phyloP scores from a whole-genome alignment of 2,329 filamentous ascomycete species.

The Lecanicillium sp. region DNA sequence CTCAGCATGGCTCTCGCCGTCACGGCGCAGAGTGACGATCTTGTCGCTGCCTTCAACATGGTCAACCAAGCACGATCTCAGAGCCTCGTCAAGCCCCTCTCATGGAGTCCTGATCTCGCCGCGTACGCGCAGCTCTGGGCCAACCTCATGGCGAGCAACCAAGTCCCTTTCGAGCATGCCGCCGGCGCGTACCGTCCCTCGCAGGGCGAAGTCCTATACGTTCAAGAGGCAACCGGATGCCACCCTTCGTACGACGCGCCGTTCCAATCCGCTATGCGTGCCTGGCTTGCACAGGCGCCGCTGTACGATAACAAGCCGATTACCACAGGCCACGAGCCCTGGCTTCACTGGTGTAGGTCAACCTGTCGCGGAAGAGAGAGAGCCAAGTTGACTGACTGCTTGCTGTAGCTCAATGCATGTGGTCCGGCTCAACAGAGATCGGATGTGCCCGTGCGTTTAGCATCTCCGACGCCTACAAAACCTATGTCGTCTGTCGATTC shows the following conservation, averaged over 20 bases:
- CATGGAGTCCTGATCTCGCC: conserved; percentile 26
- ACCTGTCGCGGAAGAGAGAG: neutral
- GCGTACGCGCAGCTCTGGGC: conserved; percentile 31
- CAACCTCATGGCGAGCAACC: conserved; percentile 25
- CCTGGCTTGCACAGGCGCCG: conserved; percentile 27
- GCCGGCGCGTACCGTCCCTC: conserved; percentile 24
- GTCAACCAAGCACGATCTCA: conserved; percentile 28
- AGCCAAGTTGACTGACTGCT: conserved; percentile 9
- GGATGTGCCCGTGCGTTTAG: conserved; percentile 29
- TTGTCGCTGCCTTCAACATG: conserved; percentile 21
- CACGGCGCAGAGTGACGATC: conserved; percentile 20
- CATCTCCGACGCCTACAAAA: conserved; percentile 27
- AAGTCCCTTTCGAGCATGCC: conserved; percentile 27
- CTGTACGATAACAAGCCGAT: conserved; percentile 27
- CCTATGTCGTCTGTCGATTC: conserved; percentile 31
- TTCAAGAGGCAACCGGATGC: conserved; percentile 25
- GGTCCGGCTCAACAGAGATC: conserved; percentile 27
- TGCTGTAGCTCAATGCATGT: conserved; percentile 31
- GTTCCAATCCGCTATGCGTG: conserved; percentile 24
- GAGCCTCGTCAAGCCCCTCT: conserved; percentile 23
- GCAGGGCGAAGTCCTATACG: conserved; percentile 32
- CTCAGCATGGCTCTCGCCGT: conserved; percentile 3
- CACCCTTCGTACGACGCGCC: conserved; percentile 25
- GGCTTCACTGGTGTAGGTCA: conserved; percentile 32
- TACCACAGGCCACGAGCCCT: conserved; percentile 27